Evolutionary conservation across 164 flowering plant species (phyloP).

Genomic region (Aristolochia californica): DNA sequence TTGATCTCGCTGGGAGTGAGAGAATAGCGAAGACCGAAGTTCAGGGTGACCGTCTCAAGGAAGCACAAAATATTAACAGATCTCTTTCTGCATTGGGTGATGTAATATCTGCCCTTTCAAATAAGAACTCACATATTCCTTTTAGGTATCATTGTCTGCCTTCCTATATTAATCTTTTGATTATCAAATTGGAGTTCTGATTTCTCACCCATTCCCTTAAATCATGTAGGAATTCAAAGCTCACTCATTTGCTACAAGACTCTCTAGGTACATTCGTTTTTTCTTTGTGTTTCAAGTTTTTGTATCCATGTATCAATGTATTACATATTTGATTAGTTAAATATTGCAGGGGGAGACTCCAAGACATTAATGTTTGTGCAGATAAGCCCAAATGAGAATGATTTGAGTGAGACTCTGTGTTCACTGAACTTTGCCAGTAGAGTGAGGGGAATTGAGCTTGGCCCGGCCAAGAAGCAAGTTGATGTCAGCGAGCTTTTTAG

Average conservation of each 20-base stretch:
- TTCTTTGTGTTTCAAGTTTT: slow-evolving; percentile 2
- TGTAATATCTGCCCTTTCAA: slow-evolving; percentile 91
- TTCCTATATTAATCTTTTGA: too few relatives aligned
- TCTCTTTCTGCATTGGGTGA: slow-evolving; percentile 98
- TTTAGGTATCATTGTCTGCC: slow-evolving; percentile 43
- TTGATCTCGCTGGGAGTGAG: slow-evolving; percentile 96
- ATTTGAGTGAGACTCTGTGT: slow-evolving; percentile 82
- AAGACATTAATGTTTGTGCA: slow-evolving; percentile 96
- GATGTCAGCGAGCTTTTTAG: slow-evolving; percentile 54
- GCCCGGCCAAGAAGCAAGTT: slow-evolving; percentile 85
- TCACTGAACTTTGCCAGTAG: slow-evolving; percentile 96
- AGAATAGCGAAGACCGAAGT: slow-evolving; percentile 92
- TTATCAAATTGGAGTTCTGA: too few relatives aligned
- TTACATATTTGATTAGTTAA: slow-evolving; percentile 1
- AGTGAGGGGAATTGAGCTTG: slow-evolving; percentile 90
- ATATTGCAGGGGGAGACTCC: slow-evolving; percentile 77
- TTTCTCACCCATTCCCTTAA: neutral
- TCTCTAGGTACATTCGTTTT: slow-evolving; percentile 59
- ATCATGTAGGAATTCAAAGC: slow-evolving; percentile 77
- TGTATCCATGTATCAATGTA: neutral
- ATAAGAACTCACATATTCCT: slow-evolving; percentile 83
- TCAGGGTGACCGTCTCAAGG: slow-evolving; percentile 89
- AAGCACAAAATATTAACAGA: slow-evolving; percentile 85
- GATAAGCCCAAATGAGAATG: slow-evolving; percentile 83
- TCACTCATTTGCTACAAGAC: slow-evolving; percentile 95